phyloP scores from a whole-genome alignment of 768 basidiomycete species.

The Tricholoma hemisulphureum region DNA sequence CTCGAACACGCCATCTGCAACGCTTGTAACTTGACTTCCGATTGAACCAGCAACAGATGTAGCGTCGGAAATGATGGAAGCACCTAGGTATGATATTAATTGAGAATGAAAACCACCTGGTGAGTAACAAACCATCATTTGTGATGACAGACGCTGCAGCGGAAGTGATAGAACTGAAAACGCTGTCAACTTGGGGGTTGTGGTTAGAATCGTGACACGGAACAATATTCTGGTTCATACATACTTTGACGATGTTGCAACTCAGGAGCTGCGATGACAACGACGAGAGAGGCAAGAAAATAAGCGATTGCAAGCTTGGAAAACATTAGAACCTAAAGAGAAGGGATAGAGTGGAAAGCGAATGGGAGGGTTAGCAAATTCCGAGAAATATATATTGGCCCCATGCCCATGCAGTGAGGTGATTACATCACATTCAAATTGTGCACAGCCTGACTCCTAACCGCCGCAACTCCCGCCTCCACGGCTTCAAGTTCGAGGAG shows the following conservation, averaged over 20 bases:
- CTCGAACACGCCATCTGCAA: constrained; percentile 32
- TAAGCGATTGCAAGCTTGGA: constrained; percentile 34
- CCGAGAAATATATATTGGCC: too few relatives aligned
- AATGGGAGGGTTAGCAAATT: too few relatives aligned
- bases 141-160: constrained; percentile 29
- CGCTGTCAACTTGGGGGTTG: constrained; percentile 31
- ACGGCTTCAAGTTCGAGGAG: neutral
- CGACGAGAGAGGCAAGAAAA: constrained; percentile 34
- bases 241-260: constrained; percentile 45
- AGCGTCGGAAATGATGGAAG: constrained; percentile 37
- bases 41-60: constrained; percentile 23
- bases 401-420: too few relatives aligned
- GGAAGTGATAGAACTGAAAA: constrained; percentile 39
- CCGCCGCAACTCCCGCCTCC: neutral
- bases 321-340: constrained; percentile 41
- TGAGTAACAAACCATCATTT: constrained; percentile 24
- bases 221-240: constrained; percentile 10
- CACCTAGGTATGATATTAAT: constrained; percentile 32
- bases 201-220: constrained; percentile 10
- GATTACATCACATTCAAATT: constrained; percentile 8
- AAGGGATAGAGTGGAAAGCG: too few relatives aligned
- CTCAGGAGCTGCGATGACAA: constrained; percentile 36
- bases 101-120: neutral
- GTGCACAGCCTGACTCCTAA: too few relatives aligned
- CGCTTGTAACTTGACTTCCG: constrained; percentile 30